A percentile compares a stretch with the other conserved stretches of the same genome.
Conservation (phyloP, 495 filamentous ascomycete genomes). For the Daldinia decipiens region DNA sequence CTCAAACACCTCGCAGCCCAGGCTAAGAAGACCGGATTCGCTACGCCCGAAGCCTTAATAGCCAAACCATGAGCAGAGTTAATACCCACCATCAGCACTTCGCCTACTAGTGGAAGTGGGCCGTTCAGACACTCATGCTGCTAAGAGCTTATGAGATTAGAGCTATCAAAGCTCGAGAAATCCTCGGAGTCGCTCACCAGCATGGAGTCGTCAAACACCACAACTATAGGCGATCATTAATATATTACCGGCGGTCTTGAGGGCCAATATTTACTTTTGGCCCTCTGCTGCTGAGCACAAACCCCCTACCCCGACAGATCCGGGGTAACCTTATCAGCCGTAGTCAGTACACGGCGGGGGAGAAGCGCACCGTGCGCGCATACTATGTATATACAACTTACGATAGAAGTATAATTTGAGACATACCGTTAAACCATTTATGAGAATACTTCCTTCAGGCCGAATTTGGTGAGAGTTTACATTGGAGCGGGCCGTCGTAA, state of each 20-base stretch:
- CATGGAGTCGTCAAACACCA: not conserved
- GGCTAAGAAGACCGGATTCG: slow-evolving; percentile 29
- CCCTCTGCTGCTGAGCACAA: slow-evolving; percentile 5
- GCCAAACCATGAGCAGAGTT: not conserved
- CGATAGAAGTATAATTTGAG: slow-evolving; percentile 3
- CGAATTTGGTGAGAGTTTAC: not conserved
- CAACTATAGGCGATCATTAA: not conserved
- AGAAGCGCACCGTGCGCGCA: not conserved
- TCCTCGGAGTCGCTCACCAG: not conserved
- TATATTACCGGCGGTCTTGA: not conserved
- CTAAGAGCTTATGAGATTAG: not conserved
- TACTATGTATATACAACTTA: not conserved
- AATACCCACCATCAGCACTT: not conserved
- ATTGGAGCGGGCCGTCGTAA: not conserved
- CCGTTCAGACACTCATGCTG: not conserved
- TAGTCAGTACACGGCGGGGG: slow-evolving; percentile 2
- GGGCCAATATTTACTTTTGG: not conserved
- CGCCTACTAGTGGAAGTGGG: not conserved
- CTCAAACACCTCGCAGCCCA: slow-evolving; percentile 22
- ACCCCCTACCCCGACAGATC: slow-evolving; percentile 1
- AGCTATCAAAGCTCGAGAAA: not conserved
- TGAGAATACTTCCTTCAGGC: not conserved
- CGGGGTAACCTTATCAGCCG: not conserved
- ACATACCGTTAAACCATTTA: not conserved
- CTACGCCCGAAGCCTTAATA: not conserved